These are phyloP conservation scores for Candida succiphila DNA, from an alignment of 805 yeast species.

Conservation along the genomic window DNA sequence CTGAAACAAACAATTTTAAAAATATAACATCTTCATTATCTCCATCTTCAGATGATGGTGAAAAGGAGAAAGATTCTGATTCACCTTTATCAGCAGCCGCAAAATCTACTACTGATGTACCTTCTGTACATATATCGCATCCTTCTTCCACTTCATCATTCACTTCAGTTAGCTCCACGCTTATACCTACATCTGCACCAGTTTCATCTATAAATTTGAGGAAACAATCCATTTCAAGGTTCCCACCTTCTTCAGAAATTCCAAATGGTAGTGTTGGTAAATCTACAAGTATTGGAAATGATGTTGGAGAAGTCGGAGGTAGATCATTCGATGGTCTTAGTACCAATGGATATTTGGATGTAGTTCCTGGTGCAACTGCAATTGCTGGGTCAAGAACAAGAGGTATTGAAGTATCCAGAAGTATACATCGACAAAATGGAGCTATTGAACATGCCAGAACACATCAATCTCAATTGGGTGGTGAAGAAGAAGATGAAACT, in stretches of 20 bases:
- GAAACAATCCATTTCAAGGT: slow-evolving; percentile 33
- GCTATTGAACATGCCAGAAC: too few relatives aligned
- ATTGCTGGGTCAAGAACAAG: neutral
- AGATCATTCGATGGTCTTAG: too few relatives aligned
- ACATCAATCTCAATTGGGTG: too few relatives aligned
- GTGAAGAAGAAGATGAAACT: too few relatives aligned
- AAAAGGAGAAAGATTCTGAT: slow-evolving; percentile 6
- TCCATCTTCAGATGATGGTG: slow-evolving; percentile 4
- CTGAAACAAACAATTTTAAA: neutral
- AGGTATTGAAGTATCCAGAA: too few relatives aligned
- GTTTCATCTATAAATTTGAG: slow-evolving; percentile 15
- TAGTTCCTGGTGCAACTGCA: neutral
- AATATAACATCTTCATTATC: slow-evolving; percentile 2
- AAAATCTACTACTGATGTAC: too few relatives aligned
- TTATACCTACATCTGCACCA: slow-evolving; percentile 6
- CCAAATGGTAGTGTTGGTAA: too few relatives aligned
- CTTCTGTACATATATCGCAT: slow-evolving; percentile 9
- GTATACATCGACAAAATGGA: too few relatives aligned
- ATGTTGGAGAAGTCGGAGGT: too few relatives aligned
- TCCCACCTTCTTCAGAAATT: slow-evolving; percentile 34
- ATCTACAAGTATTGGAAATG: slow-evolving; percentile 5
- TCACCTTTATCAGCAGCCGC: slow-evolving; percentile 10
- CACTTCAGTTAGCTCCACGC: slow-evolving; percentile 2
- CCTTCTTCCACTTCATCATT: slow-evolving; percentile 8
- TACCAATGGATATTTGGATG: neutral